Evolutionary conservation across 225 moss, liverwort and hornwort genomes (phyloP).

Genomic region (Rhytidiadelphus loreus): DNA sequence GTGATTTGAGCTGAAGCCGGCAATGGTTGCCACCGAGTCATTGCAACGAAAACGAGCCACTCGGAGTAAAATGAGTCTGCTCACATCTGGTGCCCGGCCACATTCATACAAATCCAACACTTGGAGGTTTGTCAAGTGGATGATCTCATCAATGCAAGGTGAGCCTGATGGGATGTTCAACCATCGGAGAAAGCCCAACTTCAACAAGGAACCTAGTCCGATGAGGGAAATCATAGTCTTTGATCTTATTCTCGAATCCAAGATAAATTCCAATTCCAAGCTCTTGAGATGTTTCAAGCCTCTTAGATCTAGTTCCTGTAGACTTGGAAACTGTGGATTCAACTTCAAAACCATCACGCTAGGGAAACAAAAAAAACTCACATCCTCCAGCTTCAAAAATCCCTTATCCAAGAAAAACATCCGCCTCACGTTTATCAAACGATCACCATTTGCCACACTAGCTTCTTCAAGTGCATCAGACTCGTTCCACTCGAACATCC

Average conservation of each 20-base stretch:
- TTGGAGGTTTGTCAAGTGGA: background rate
- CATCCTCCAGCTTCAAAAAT: background rate
- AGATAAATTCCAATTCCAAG: background rate
- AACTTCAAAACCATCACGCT: background rate
- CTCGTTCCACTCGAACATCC: background rate
- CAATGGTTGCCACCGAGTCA: background rate
- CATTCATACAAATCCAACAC: background rate
- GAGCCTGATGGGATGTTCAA: background rate
- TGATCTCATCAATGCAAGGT: background rate
- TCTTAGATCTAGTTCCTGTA: background rate
- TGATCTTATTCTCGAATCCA: too few relatives aligned
- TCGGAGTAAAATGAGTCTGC: background rate
- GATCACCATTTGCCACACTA: fast-evolving
- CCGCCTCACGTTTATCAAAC: background rate
- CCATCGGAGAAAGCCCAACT: background rate
- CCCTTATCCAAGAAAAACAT: background rate
- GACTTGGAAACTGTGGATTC: fast-evolving
- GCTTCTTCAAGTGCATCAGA: fast-evolving
- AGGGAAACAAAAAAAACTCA: background rate
- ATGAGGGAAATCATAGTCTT: too few relatives aligned
- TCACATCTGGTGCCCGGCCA: fast-evolving
- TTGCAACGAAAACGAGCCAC: fast-evolving
- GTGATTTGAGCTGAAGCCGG: background rate
- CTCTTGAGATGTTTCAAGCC: background rate
- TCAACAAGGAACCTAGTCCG: background rate